phyloP scores from a whole-genome alignment of 805 yeast species.

The Barnettozyma siamensis region DNA sequence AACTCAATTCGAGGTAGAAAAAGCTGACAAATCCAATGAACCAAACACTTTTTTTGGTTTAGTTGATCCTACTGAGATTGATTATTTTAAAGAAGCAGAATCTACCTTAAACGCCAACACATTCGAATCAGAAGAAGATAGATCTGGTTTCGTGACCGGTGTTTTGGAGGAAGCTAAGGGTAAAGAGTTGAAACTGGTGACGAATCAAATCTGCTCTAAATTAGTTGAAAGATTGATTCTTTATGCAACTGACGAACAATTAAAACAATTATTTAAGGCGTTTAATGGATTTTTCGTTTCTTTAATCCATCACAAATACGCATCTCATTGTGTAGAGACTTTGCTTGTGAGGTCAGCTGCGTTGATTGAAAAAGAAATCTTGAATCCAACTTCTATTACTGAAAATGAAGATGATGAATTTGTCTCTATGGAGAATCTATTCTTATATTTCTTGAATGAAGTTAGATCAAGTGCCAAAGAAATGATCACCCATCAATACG shows the following conservation, averaged over 20 bases:
- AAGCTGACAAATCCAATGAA: constrained; percentile 11
- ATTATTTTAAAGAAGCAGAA: constrained; percentile 91
- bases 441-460: constrained; percentile 61
- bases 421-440: constrained; percentile 60
- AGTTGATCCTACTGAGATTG: constrained; percentile 76
- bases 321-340: constrained; percentile 92
- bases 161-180: constrained; percentile 84
- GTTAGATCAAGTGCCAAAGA: constrained; percentile 50
- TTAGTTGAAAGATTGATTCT: constrained; percentile 82
- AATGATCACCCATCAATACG: constrained; percentile 72
- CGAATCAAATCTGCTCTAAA: constrained; percentile 93
- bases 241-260: constrained; percentile 55
- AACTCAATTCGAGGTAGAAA: constrained; percentile 11
- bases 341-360: constrained; percentile 70
- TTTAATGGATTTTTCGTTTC: constrained; percentile 73
- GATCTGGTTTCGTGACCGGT: constrained; percentile 62
- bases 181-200: constrained; percentile 85
- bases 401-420: constrained; percentile 31
- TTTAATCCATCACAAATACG: constrained; percentile 78
- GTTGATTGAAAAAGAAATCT: constrained; percentile 65
- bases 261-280: constrained; percentile 57
- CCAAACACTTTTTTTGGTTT: constrained; percentile 73
- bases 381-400: constrained; percentile 36
- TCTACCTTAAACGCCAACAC: constrained; percentile 76
- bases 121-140: constrained; percentile 68